Base-by-base conservation (phyloP, 345 rosid species). In the Brassica incana region DNA sequence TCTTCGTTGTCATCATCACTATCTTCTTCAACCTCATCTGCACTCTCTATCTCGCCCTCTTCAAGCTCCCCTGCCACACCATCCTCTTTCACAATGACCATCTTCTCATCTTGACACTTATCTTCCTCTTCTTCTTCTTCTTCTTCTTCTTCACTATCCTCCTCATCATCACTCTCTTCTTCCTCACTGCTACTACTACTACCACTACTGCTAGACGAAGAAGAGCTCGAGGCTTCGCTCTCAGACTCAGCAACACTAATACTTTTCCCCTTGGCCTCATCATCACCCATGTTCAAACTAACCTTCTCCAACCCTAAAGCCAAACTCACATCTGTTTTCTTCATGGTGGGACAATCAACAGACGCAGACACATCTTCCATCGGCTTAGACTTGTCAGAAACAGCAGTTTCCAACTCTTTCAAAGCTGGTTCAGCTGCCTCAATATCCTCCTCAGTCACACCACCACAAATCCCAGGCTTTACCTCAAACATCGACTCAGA, bases 11-110 rank as follows among this genome's bases (percentile, higher is more conserved):
- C 89, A 1, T 72, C 87, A 1, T 72, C 87, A 11, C 75, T 85
- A 23, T 3, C 45, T n/a, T 40, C 78, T 38, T 65, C 52, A 36
- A 77, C 84, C 36, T 71, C 85, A 48, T 76, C 80, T 32, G 15
- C 83, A 71, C 38, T 79, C 30, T 74, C 56, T 71, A 86, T 84
- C 80, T 86, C 87, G 15, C 87, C 87, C 78, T 86, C 87, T 77
- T 84, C 87, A 70, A 78, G 70, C 23, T 82, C 83, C 36, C 54
- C 56, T 43, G 59, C 61, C 32, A 71, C 35, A 81, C 4, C 77
- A 59, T 38, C 56, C 74, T 56, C 79, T 65, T 64, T 69, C 58
- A 18, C 58, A 8, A 71, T 14, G 10, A 71, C 35, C 62, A 61
- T 72, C 35, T 32, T 33, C 33, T 69, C 80, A 32, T 45, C 73